These are phyloP conservation scores for Neonectria hederae DNA, from an alignment of 2,329 filamentous ascomycete species.

Conservation along the genomic window DNA sequence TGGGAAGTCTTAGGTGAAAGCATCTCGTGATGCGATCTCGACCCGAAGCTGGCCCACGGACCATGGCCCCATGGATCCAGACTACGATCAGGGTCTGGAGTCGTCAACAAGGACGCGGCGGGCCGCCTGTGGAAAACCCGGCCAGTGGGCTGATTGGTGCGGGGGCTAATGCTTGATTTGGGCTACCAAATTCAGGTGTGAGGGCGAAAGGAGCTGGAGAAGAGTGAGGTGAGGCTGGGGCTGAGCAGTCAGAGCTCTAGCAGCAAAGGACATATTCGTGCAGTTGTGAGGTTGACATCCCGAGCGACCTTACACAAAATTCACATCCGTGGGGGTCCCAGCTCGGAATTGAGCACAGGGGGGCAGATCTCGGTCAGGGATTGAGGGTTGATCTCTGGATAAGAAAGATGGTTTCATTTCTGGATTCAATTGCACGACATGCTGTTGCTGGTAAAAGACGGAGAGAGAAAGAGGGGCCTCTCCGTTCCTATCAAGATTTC, in stretches of 20 bases:
- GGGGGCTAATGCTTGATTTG: background rate
- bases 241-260: no score
- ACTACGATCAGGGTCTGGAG: background rate
- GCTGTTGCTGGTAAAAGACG: background rate
- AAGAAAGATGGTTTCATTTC: constrained; percentile 1
- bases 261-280: no score
- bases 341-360: constrained; percentile 2
- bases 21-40: constrained; percentile 41
- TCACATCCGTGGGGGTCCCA: constrained; percentile 3
- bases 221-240: background rate
- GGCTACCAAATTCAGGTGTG: background rate
- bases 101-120: background rate
- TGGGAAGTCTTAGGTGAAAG: constrained; percentile 34
- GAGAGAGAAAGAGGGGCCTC: background rate
- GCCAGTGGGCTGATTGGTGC: constrained; percentile 1
- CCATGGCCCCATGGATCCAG: background rate
- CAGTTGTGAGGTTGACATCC: background rate
- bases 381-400: constrained; percentile 3
- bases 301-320: background rate
- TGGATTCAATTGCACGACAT: background rate
- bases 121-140: background rate
- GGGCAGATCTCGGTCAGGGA: constrained; percentile 1
- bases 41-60: constrained; percentile 5
- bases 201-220: background rate
- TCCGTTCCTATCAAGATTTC: background rate